Percentiles rank a stretch among this genome's conserved stretches.
These are phyloP conservation scores for Daldinia loculata DNA, from an alignment of 495 filamentous ascomycete genomes.

Conservation along the genomic window DNA sequence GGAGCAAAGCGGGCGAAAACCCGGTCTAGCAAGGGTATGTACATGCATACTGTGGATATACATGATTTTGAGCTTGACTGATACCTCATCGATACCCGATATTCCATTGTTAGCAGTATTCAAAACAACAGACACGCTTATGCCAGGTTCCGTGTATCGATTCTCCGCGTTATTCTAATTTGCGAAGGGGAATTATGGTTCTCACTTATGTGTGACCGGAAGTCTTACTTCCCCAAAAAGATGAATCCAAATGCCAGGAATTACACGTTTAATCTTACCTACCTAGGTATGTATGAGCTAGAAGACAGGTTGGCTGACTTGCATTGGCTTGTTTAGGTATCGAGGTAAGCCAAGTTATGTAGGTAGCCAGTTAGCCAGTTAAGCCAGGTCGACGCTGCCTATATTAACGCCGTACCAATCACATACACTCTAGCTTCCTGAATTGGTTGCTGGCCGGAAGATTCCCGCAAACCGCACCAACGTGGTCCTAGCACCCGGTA, in stretches of 20 bases:
- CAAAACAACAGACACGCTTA: background rate
- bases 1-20: constrained; percentile 40
- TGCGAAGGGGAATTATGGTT: background rate
- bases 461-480: constrained; percentile 40
- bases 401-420: constrained; percentile 27
- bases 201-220: background rate
- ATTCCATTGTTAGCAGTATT: background rate
- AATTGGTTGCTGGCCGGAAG: constrained; percentile 41
- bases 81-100: constrained; percentile 37
- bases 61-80: constrained; percentile 19
- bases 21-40: constrained; percentile 37
- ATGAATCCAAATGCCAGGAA: constrained; percentile 25
- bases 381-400: background rate
- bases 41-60: constrained; percentile 12
- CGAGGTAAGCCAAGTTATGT: background rate
- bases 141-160: background rate
- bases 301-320: constrained; percentile 33
- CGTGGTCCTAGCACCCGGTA: constrained; percentile 11
- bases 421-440: constrained; percentile 20
- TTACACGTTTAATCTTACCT: constrained; percentile 18
- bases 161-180: background rate
- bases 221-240: background rate
- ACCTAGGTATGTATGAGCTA: constrained; percentile 18
- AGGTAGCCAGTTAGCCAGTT: constrained; percentile 9
- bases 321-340: constrained; percentile 11